Evolutionary conservation across 495 filamentous ascomycete genomes (phyloP), one percentile per base, ranked within the genome.

Genomic region (Aspergillus hancockii): DNA sequence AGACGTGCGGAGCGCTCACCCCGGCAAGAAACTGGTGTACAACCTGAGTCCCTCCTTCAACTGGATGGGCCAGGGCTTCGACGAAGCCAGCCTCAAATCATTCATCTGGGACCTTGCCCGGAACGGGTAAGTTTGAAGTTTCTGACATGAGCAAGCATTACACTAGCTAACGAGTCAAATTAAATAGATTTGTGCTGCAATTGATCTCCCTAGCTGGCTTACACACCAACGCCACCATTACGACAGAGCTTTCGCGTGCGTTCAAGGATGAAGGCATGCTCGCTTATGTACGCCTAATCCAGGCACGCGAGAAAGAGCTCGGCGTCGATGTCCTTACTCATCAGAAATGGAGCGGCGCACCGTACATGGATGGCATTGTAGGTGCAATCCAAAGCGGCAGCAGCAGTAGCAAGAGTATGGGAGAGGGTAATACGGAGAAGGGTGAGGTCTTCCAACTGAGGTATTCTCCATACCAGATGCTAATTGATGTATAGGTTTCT

Each of bases 31-130:
- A 38, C 79, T 98, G 21, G 94, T 98, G 8, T 98, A 98, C 79
- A 98, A 98, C 78, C 84, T 98, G 3, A 88, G 83, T 19, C 94
- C 94, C 10, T 94, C 90, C 19, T 98, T 98, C 85, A 98, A 98
- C 79, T 98, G 94, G 94, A 91, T 94, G 85, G 85, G 83, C 25
- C 92, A 98, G 72, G 94, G 94, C 25, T 98, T 98, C 74, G 84
- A 85, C 13, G 84, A 90, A 53, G 85, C 79, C 22, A 82, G 87
- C 5, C 80, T 98, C 38, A 89, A 88, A 73, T 89, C 84, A 8
- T 98, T 98, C 67, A 87, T 98, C 63, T 97, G 93, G 93, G 94
- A 98, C 72, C 82, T 98, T 34, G 94, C 91, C 7, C 86, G 89
- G 74, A 88, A 96, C 63, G 95, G 92, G 74, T 83, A 69, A 49